A percentile compares a stretch with the other conserved stretches of the same genome.
These are phyloP conservation scores for Pyropia yezoensis DNA, from an alignment of 23 red algal genomes.

Conservation along the genomic window DNA sequence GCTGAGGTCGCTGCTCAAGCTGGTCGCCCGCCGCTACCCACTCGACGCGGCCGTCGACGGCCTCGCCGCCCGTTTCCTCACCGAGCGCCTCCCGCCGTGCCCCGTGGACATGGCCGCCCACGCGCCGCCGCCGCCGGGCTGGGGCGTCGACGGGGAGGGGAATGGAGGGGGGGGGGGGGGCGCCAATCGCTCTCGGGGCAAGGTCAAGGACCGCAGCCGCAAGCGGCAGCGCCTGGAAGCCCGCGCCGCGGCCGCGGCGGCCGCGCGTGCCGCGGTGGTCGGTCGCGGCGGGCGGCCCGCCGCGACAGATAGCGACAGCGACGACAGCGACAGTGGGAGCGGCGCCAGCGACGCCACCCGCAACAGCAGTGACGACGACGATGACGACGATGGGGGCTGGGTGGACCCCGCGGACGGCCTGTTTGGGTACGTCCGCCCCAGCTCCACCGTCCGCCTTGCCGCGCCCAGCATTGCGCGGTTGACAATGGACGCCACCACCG, in stretches of 20 bases:
- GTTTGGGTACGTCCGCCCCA: neutral
- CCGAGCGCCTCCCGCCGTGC: conserved; percentile 33
- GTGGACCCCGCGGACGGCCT: too few relatives aligned
- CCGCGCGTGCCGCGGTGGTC: neutral
- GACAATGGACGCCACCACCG: conserved; percentile 10
- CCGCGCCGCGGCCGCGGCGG: neutral
- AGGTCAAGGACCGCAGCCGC: too few relatives aligned
- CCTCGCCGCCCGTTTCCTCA: conserved; percentile 24
- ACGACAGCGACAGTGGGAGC: too few relatives aligned
- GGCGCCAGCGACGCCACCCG: too few relatives aligned
- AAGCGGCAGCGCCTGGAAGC: neutral
- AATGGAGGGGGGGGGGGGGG: neutral
- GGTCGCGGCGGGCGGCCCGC: too few relatives aligned
- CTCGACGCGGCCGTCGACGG: conserved; percentile 32
- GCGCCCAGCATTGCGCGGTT: conserved; percentile 20
- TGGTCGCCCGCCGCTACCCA: conserved; percentile 24
- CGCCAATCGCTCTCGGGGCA: too few relatives aligned
- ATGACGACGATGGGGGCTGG: too few relatives aligned
- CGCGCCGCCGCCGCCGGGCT: too few relatives aligned
- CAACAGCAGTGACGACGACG: too few relatives aligned
- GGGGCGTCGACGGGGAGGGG: neutral
- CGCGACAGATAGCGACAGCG: too few relatives aligned
- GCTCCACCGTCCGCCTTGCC: neutral
- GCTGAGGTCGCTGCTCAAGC: neutral
- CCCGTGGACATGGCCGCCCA: neutral